Conservation (phyloP, 148 eudicot species). For the Silene conica region DNA sequence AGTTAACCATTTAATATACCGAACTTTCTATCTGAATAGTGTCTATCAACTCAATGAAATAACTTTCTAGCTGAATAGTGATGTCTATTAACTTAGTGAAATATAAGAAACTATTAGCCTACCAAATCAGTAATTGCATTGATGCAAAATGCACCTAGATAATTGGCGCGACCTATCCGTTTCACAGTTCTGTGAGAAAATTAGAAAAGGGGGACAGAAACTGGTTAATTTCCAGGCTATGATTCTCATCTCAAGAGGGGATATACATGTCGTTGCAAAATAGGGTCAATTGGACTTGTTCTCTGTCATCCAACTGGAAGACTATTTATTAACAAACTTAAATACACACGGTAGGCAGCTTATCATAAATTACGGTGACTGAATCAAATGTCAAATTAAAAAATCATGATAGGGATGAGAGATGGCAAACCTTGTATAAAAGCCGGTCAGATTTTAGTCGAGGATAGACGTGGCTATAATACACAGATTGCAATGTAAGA, state of each 20-base stretch:
- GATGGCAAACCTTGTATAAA: conserved; percentile 38
- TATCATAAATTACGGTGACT: not conserved
- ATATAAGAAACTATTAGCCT: too few relatives aligned
- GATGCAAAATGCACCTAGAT: not conserved
- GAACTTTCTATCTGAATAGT: too few relatives aligned
- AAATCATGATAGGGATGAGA: not conserved
- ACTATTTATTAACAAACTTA: not conserved
- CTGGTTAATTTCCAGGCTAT: not conserved
- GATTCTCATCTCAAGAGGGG: not conserved
- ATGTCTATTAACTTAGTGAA: too few relatives aligned
- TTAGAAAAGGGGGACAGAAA: not conserved
- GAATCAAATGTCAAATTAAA: not conserved
- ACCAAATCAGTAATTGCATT: not conserved
- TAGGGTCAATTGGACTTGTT: not conserved
- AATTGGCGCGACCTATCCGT: not conserved
- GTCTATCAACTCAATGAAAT: too few relatives aligned
- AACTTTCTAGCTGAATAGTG: too few relatives aligned
- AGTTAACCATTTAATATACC: not conserved
- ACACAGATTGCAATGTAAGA: conserved; percentile 53
- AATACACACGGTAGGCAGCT: not conserved
- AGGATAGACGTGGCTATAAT: conserved; percentile 56
- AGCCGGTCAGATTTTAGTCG: conserved; percentile 41
- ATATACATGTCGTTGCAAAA: not conserved
- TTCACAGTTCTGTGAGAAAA: not conserved
- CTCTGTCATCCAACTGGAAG: not conserved